phyloP scores from a whole-genome alignment of 1,284 basidiomycete genomes.

The Microbotryomycetes sp. region DNA sequence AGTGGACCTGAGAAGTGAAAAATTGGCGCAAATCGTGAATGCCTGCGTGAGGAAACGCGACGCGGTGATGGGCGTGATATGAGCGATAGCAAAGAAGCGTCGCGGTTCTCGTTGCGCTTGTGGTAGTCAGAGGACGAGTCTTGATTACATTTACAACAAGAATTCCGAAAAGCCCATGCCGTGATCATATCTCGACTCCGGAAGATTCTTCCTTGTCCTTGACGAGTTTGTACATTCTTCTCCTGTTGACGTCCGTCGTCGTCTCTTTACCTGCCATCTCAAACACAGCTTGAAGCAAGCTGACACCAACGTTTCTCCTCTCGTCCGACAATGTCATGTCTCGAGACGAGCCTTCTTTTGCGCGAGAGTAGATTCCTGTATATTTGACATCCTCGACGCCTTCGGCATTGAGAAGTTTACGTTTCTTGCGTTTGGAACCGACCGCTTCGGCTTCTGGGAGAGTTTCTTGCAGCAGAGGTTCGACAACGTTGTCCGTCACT shows the following conservation, averaged over 20 bases:
- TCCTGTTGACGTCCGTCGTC: slow-evolving; percentile 67
- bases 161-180: too few species aligned
- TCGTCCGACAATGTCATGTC: slow-evolving; percentile 36
- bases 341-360: slow-evolving; percentile 45
- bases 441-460: slow-evolving; percentile 27
- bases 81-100: background rate
- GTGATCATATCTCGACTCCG: slow-evolving; percentile 35
- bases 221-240: slow-evolving; percentile 75
- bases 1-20: background rate
- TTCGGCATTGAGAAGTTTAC: slow-evolving; percentile 43
- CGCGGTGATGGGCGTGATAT: background rate
- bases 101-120: too few species aligned
- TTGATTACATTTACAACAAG: too few species aligned
- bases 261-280: slow-evolving; percentile 64
- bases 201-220: slow-evolving; percentile 46
- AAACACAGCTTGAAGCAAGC: slow-evolving; percentile 61
- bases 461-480: slow-evolving; percentile 55
- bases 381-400: slow-evolving; percentile 42
- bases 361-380: slow-evolving; percentile 44
- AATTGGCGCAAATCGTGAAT: too few species aligned
- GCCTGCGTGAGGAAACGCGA: background rate
- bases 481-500: slow-evolving; percentile 56
- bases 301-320: slow-evolving; percentile 48
- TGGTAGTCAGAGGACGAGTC: too few species aligned
- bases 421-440: slow-evolving; percentile 45